phyloP scores from a whole-genome alignment of 78 protist species.

The Pelomyxa schiedti region DNA sequence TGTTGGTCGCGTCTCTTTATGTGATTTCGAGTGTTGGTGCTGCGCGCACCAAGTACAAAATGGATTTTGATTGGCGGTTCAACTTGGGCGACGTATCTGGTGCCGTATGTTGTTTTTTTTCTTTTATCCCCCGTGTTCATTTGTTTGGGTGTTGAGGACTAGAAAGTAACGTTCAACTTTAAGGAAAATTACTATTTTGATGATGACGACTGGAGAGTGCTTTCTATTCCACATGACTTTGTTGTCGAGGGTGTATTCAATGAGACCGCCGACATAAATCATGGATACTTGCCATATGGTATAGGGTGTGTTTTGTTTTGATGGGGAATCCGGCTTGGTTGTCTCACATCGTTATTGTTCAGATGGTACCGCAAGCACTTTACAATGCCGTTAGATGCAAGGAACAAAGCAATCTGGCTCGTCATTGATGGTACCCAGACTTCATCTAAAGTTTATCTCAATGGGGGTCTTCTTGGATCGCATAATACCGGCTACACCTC shows the following conservation, averaged over 20 bases:
- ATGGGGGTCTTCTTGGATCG: neutral
- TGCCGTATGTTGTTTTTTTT: neutral
- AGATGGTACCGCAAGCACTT: conserved; percentile 8
- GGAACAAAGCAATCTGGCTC: neutral
- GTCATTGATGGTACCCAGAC: neutral
- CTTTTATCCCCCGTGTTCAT: neutral
- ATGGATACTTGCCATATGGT: conserved; percentile 1
- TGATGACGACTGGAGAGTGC: neutral
- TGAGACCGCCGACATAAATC: neutral
- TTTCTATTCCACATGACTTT: conserved; percentile 2
- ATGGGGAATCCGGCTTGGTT: too few relatives aligned
- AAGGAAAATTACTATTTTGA: too few relatives aligned
- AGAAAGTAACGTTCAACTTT: neutral
- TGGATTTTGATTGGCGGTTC: neutral
- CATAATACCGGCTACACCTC: conserved; percentile 2
- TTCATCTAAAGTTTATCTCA: neutral
- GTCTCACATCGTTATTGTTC: too few relatives aligned
- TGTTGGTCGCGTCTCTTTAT: too few relatives aligned
- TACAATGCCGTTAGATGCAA: neutral
- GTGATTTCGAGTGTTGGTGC: too few relatives aligned
- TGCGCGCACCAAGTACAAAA: neutral
- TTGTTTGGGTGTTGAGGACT: neutral
- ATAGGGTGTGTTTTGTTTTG: neutral
- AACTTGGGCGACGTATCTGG: neutral
- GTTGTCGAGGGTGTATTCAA: conserved; percentile 1